A percentile compares a stretch with the other conserved stretches of the same genome.
These are phyloP conservation scores for Colletotrichum liriopes DNA, from an alignment of 2,329 filamentous ascomycete genomes.

Conservation along the genomic window DNA sequence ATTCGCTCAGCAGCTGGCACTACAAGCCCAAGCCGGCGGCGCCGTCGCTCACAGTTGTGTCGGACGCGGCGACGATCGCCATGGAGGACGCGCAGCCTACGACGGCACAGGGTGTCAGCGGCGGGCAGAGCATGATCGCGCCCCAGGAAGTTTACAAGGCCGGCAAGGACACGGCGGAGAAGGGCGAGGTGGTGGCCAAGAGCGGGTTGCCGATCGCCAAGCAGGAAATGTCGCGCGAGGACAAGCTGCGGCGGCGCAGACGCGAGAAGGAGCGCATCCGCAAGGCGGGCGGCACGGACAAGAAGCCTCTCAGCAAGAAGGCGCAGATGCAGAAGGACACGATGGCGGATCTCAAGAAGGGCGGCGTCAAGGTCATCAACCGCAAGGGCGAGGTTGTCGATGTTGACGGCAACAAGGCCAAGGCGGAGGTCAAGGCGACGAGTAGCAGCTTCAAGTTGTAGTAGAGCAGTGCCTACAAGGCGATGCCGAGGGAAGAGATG, in stretches of 20 bases:
- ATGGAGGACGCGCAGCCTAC: slow-evolving; percentile 97
- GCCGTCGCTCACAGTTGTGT: slow-evolving; percentile 86
- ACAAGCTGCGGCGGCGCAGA: slow-evolving; percentile 82
- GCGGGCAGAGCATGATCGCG: slow-evolving; percentile 82
- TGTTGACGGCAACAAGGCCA: slow-evolving; percentile 84
- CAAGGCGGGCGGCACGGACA: slow-evolving; percentile 72
- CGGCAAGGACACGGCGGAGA: slow-evolving; percentile 74
- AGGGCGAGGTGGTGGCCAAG: slow-evolving; percentile 83
- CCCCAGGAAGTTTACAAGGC: slow-evolving; percentile 95
- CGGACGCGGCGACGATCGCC: slow-evolving; percentile 90
- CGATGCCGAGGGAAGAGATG: background rate
- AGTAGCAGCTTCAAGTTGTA: slow-evolving; percentile 77
- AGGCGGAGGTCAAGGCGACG: slow-evolving; percentile 64
- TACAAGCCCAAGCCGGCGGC: slow-evolving; percentile 92
- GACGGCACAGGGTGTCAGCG: slow-evolving; percentile 80
- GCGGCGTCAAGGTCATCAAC: slow-evolving; percentile 92
- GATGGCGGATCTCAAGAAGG: slow-evolving; percentile 81
- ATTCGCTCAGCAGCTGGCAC: slow-evolving; percentile 93
- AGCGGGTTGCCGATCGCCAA: slow-evolving; percentile 83
- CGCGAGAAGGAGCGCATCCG: slow-evolving; percentile 89
- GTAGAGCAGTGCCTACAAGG: background rate
- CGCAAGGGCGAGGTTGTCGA: slow-evolving; percentile 89
- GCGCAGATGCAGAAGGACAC: slow-evolving; percentile 64
- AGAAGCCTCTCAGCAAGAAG: slow-evolving; percentile 71
- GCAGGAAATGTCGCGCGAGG: slow-evolving; percentile 90